Evolutionary conservation across 2,329 filamentous ascomycete species (phyloP).

Genomic region (Magnaporthiopsis poae): DNA sequence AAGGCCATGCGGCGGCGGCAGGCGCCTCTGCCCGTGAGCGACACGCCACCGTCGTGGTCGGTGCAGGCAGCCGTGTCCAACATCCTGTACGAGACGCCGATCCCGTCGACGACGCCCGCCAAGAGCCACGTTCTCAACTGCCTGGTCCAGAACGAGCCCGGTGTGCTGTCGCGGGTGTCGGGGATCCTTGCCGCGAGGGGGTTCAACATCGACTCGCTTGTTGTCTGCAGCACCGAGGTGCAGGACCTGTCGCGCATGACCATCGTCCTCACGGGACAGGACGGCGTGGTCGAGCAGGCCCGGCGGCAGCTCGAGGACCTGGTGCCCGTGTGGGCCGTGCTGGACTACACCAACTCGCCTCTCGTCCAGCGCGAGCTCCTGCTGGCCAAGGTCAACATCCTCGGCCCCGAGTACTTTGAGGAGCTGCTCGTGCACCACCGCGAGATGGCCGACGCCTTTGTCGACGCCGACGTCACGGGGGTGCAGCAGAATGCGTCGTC

Average conservation of each 20-base stretch:
- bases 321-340: constrained; percentile 93
- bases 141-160: constrained; percentile 96
- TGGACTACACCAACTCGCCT: constrained; percentile 87
- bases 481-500: constrained; percentile 22
- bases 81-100: constrained; percentile 96
- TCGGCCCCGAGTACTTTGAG: constrained; percentile 96
- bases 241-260: constrained; percentile 97
- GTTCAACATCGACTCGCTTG: constrained; percentile 97
- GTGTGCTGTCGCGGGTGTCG: constrained; percentile 89
- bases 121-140: constrained; percentile 97
- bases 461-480: constrained; percentile 35
- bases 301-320: constrained; percentile 90
- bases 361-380: constrained; percentile 93
- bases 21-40: constrained; percentile 69
- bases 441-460: constrained; percentile 55
- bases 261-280: constrained; percentile 90
- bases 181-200: constrained; percentile 90
- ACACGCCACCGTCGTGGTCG: constrained; percentile 69
- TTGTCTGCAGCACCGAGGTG: constrained; percentile 96
- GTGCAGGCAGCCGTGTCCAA: constrained; percentile 92
- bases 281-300: constrained; percentile 93
- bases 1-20: constrained; percentile 90
- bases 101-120: constrained; percentile 69
- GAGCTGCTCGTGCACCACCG: constrained; percentile 91
- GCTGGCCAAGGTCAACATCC: constrained; percentile 89